Evolutionary conservation across 441 rosid genomes (phyloP).

Genomic region (Capsella rubella): DNA sequence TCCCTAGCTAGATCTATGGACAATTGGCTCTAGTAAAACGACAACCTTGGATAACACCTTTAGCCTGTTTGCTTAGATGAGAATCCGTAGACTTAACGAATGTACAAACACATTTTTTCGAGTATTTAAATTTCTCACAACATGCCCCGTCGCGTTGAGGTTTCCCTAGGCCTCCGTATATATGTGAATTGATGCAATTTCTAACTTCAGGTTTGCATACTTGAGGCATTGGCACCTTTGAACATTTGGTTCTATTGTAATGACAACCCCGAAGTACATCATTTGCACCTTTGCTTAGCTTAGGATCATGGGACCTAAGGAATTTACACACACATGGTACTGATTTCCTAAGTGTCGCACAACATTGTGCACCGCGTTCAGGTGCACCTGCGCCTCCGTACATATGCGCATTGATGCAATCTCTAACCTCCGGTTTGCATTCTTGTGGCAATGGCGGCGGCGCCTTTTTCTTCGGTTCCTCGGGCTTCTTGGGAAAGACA

Average conservation of each 20-base stretch:
- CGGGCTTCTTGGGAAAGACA: neutral
- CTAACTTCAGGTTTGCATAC: conserved; percentile 17
- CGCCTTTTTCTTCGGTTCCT: too few relatives aligned
- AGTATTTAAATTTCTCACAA: conserved; percentile 4
- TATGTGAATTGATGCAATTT: conserved; percentile 4
- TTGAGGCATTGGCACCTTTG: conserved; percentile 3
- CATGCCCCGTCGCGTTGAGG: conserved; percentile 3
- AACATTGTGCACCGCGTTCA: neutral
- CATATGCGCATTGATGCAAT: neutral
- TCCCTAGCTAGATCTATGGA: neutral
- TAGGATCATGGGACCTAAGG: neutral
- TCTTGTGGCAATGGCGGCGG: neutral
- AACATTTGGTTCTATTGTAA: neutral
- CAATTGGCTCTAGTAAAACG: neutral
- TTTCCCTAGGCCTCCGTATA: neutral
- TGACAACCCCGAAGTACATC: neutral
- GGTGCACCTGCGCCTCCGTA: neutral
- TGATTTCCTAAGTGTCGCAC: neutral
- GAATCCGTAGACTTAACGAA: neutral
- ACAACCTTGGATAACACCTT: neutral
- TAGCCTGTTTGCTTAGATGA: neutral
- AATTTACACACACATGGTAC: conserved; percentile 11
- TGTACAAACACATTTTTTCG: neutral
- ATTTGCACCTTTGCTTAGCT: neutral
- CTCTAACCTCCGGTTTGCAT: neutral